Evolutionary conservation across 1,284 basidiomycete genomes (phyloP), one percentile per base, ranked within the genome.

Genomic region (Rhodotorula sp.): DNA sequence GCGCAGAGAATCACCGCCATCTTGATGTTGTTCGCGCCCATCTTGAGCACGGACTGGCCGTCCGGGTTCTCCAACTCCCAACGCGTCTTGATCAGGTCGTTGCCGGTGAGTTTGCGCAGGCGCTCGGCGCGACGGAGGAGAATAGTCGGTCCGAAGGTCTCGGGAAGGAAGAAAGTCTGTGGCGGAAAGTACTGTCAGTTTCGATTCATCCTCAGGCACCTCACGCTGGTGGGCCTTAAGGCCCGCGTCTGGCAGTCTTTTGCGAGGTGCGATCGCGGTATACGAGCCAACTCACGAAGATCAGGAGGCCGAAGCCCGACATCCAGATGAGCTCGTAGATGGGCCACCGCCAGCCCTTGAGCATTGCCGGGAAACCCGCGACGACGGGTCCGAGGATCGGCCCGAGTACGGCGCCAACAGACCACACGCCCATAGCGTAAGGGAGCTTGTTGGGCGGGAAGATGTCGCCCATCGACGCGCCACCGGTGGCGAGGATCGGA

Each of bases 111-210:
- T 57, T 79, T 79, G 21, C 83, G 77, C 15, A 84, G 74, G 18
- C 82, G 73, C n/a, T 74, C 68, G 18, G 83, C 81, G 6, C 82
- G 79, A 56, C 80, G 76, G 58, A 76, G 72, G 46, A 84, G 80
- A 62, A 84, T 81, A 56, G 80, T 83, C 54, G 77, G 59, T 4
- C 72, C 71, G 16, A 77, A 78, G 5, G 82, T 83, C 70, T 84
- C 83, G 26, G 82, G 81, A 8, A 80, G 70, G 67, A 74, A 67
- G 59, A 83, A 65, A 63, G 68, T 68, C 65, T 73, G 65, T 14
- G 3, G 48, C 21, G 46, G 31, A 8, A 39, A 34, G 48, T 8
- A 15, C 20, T 8, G 12, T 43, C 10, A 43, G 39, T 8, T 43
- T 2, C 39, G 12, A 14, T 43, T 29, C 29, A 29, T 29, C 29